Evolutionary conservation across 129 eudicot species (phyloP), one percentile per base, ranked within the genome.

Genomic region (Flaveria robusta): DNA sequence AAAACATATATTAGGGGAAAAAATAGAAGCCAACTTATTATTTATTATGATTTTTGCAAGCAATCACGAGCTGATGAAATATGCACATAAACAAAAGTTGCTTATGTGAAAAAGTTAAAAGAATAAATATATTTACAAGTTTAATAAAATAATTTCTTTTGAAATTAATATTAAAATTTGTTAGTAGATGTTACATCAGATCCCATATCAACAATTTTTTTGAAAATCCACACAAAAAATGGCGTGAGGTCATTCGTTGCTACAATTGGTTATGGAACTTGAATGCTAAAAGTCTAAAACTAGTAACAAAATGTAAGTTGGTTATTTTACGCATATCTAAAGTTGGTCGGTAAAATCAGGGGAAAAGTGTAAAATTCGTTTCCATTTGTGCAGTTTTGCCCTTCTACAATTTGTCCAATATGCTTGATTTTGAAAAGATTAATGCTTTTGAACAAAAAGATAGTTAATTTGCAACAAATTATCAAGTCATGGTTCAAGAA

Each of bases 401-500:
- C 11, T 15, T 63, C 15, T 46, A 63, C 16, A 49, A 19, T 65
- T 49, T 47, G 45, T 76, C 66, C 66, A 76, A 37, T 64, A 49
- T 20, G 73, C 41, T 13, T 26, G 13, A 43, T 12, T 19, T 31
- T 31, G 37, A 31, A 31, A 31, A 31, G 37, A 31, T 4, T 31
- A 4, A 31, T 31, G 37, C 37, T 31, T 31, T 31, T 31, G 37
- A 31, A 31, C 37, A 31, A 31, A 31, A 31, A 31, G 37, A 31
- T 19, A 62, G 74, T 52, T 66, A 41, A 1, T 49, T 41, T 50
- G 41, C 52, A 34, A 66, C 29, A 14, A 41, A 62, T 23, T 74
- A 69, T 24, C 46, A 45, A 74, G 60, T 65, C 37, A 47, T 37
- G 63, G 64, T 34, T 64, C 31, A 75, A 63, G 47, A 75, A 13